A percentile compares a stretch with the other conserved stretches of the same genome.
Evolutionary conservation across 78 protist species (phyloP).

Genomic region (slime mould (Dictyostelium discoideum)): dicty_2.7 NC_007090.3:1859501-1860000

Average conservation of each 20-base stretch:
- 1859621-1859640: conserved; percentile 6
- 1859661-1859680: conserved; percentile 21
- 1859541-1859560: conserved; percentile 9
- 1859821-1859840: conserved; percentile 46
- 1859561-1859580: neutral
- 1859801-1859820: neutral
- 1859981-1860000: conserved; percentile 52
- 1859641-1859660: conserved; percentile 4
- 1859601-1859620: conserved; percentile 44
- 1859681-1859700: conserved; percentile 41
- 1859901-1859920: too few relatives aligned
- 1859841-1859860: neutral
- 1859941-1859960: conserved; percentile 77
- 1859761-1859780: conserved; percentile 1
- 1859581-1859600: neutral
- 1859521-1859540: conserved; percentile 33
- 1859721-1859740: conserved; percentile 30
- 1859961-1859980: conserved; percentile 24
- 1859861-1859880: neutral
- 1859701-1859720: conserved; percentile 47
- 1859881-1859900: too few relatives aligned
- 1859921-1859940: conserved; percentile 12
- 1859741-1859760: conserved; percentile 15
- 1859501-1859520: conserved; percentile 19
- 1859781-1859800: conserved; percentile 42